Evolutionary conservation across 768 basidiomycete species (phyloP).

Genomic region (Amanita phalloides): DNA sequence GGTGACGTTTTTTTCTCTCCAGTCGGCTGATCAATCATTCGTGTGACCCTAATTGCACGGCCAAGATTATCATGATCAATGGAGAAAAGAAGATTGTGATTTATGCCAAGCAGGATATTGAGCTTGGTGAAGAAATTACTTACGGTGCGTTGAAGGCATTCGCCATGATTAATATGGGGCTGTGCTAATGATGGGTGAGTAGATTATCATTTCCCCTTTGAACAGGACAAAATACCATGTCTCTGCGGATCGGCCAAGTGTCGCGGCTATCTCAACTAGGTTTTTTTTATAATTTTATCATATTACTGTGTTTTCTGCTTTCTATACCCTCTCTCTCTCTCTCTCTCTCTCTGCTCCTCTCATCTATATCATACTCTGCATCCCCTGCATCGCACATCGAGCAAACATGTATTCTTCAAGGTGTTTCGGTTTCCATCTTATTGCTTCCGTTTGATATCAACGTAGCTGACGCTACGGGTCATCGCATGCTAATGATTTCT

Average conservation of each 20-base stretch:
- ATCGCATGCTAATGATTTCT: conserved; percentile 1
- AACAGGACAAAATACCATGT: conserved; percentile 95
- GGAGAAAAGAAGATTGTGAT: conserved; percentile 98
- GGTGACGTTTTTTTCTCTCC: conserved; percentile 2
- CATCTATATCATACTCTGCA: neutral
- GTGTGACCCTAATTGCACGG: conserved; percentile 90
- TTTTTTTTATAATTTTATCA: conserved; percentile 18
- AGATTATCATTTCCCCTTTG: conserved; percentile 99
- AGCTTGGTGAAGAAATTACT: conserved; percentile 95
- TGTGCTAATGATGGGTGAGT: neutral
- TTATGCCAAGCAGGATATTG: conserved; percentile 93
- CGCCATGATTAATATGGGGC: neutral
- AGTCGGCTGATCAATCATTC: conserved; percentile 98
- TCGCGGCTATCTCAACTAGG: conserved; percentile 93
- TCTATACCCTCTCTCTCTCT: conserved; percentile 4
- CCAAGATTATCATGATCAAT: conserved; percentile 85
- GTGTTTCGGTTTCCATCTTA: neutral
- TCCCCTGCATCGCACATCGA: conserved; percentile 1
- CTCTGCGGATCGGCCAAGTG: conserved; percentile 85
- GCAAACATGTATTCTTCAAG: conserved; percentile 6
- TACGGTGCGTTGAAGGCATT: conserved; percentile 50
- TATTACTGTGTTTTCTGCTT: conserved; percentile 3
- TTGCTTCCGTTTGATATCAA: conserved; percentile 4
- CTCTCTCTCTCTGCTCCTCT: neutral
- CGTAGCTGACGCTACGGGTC: neutral